phyloP scores from a whole-genome alignment of 2,329 filamentous ascomycete genomes.

The Aureobasidium sp. region DNA sequence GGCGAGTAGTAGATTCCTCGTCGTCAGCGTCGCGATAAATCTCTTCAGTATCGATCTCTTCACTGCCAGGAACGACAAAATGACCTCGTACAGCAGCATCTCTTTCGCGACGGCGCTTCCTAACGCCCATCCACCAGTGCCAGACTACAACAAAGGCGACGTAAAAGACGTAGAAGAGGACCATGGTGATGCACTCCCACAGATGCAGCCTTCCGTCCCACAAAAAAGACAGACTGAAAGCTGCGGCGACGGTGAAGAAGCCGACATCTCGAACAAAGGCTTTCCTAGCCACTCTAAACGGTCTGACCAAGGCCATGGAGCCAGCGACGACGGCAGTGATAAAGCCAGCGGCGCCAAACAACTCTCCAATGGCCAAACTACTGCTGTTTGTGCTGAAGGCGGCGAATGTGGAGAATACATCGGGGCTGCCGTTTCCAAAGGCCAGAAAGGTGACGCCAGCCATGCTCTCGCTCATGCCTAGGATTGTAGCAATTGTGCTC shows the following conservation, averaged over 20 bases:
- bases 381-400: slow-evolving; percentile 96
- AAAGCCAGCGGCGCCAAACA: slow-evolving; percentile 91
- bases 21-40: slow-evolving; percentile 49
- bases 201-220: slow-evolving; percentile 74
- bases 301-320: slow-evolving; percentile 93
- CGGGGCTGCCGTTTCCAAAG: slow-evolving; percentile 94
- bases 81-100: slow-evolving; percentile 69
- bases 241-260: slow-evolving; percentile 83
- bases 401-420: slow-evolving; percentile 97
- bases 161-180: slow-evolving; percentile 84
- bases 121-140: slow-evolving; percentile 76
- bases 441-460: slow-evolving; percentile 94
- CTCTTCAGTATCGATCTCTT: slow-evolving; percentile 52
- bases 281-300: slow-evolving; percentile 82
- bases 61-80: slow-evolving; percentile 51
- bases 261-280: slow-evolving; percentile 87
- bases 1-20: slow-evolving; percentile 35
- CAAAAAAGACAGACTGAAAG: slow-evolving; percentile 81
- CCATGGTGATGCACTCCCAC: slow-evolving; percentile 90
- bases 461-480: slow-evolving; percentile 92
- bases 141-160: slow-evolving; percentile 80
- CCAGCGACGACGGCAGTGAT: slow-evolving; percentile 95
- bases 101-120: slow-evolving; percentile 54
- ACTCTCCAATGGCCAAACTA: slow-evolving; percentile 90
- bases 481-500: slow-evolving; percentile 79